A percentile compares a stretch with the other conserved stretches of the same genome.
These are phyloP conservation scores for Pyrenochaeta sp. DNA, from an alignment of 2,329 filamentous ascomycete species.

Conservation along the genomic window DNA sequence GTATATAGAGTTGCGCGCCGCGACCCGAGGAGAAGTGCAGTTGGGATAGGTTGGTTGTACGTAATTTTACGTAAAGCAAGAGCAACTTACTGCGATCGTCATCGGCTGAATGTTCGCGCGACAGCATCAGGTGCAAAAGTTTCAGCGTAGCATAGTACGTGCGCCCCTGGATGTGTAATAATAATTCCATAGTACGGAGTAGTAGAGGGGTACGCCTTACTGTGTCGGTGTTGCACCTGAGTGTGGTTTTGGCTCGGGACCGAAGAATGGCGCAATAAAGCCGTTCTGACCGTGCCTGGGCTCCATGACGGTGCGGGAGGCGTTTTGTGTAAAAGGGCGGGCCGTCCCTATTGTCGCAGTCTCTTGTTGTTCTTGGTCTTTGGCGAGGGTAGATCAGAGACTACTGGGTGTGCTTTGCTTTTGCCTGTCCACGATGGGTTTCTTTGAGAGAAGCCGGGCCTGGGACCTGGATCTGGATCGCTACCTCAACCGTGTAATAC, in stretches of 20 bases:
- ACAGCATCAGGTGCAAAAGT: not conserved
- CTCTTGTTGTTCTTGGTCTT: not conserved
- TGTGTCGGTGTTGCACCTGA: not conserved
- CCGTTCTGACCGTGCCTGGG: not conserved
- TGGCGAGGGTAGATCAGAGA: not conserved
- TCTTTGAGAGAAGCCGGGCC: constrained; percentile 18
- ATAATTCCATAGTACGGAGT: too few species aligned
- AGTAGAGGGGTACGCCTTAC: not conserved
- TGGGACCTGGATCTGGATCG: constrained; percentile 77
- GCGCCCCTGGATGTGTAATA: too few species aligned
- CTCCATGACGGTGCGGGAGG: not conserved
- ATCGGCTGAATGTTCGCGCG: not conserved
- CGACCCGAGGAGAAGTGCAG: constrained; percentile 36
- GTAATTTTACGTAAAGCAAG: constrained; percentile 37
- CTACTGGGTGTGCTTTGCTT: not conserved
- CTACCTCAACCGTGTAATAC: constrained; percentile 76
- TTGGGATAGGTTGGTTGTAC: constrained; percentile 26
- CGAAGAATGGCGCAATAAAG: constrained; percentile 12
- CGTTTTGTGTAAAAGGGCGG: not conserved
- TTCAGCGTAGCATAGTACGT: not conserved
- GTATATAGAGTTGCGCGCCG: constrained; percentile 12
- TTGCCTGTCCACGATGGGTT: not conserved
- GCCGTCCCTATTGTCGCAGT: not conserved
- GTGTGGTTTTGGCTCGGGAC: constrained; percentile 9
- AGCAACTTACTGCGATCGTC: not conserved